A percentile compares a stretch with the other conserved stretches of the same genome.
phyloP scores from a whole-genome alignment of 805 yeast species.

The Myxozyma neotropica region DNA sequence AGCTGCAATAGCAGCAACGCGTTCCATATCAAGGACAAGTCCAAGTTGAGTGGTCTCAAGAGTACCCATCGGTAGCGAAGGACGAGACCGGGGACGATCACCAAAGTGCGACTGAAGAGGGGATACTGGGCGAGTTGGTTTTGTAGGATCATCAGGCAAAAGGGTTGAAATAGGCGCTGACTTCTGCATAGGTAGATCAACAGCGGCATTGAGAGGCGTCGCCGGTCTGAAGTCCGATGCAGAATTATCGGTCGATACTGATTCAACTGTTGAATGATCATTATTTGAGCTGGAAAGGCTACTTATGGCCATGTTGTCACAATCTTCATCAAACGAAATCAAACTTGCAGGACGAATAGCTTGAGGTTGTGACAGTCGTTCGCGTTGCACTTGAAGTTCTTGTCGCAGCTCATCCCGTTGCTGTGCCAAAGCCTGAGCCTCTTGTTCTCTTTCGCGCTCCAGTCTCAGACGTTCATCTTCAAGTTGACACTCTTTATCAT shows the following conservation, averaged over 20 bases:
- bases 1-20: slow-evolving; percentile 6
- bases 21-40: slow-evolving; percentile 18
- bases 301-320: no score
- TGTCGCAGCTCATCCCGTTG: not conserved
- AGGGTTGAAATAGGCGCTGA: no score
- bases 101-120: slow-evolving; percentile 3
- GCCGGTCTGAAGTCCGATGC: not conserved
- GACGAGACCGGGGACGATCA: not conserved
- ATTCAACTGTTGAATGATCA: no score
- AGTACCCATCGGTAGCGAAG: slow-evolving; percentile 25
- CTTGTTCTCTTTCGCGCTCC: not conserved
- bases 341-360: slow-evolving; percentile 15
- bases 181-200: not conserved
- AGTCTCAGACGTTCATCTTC: no score
- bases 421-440: not conserved
- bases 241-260: not conserved
- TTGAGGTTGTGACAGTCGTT: slow-evolving; percentile 6
- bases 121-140: not conserved
- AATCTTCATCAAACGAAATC: not conserved
- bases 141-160: not conserved
- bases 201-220: not conserved
- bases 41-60: slow-evolving; percentile 26
- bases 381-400: not conserved
- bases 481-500: no score
- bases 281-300: no score